Evolutionary conservation across 1,284 basidiomycete genomes (phyloP), one percentile per base, ranked within the genome.

Genomic region (Gastroboletus turbinatus): DNA sequence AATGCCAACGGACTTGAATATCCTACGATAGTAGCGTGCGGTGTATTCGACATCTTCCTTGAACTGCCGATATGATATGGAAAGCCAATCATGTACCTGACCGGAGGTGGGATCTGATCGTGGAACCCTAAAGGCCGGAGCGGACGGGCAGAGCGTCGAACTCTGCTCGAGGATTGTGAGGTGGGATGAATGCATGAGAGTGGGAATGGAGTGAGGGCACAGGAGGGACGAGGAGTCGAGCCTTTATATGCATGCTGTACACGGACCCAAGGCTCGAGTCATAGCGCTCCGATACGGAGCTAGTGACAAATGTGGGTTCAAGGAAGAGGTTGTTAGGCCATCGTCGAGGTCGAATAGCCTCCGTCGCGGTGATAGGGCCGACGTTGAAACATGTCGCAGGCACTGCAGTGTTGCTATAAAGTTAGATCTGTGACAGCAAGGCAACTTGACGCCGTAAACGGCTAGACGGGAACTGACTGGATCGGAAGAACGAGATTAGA

Each of bases 61-160:
- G 69, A 86, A 85, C 61, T 81, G 77, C 5, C 52, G 64, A 66
- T 83, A 86, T 49, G 80, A 78, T 58, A 86, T 75, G 40, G 77
- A 61, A 30, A 70, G 66, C 84, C 84, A 86, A 43, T 75, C 67
- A 35, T 67, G 64, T 49, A 77, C 67, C 38, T 70, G 63, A 19
- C 67, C 64, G 23, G 74, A 71, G 39, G 65, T 58, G 17, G 74
- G 60, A 60, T 78, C 73, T 43, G 74, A 55, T 58, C 68, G 65
- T 16, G 83, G 83, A 19, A 82, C 61, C 58, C 72, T 76, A 72
- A 86, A 85, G 52, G 75, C 82, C 46, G 78, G 71, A 1, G 72
- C 67, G 33, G 74, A 69, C n/a, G 81, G 69, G 65, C 73, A 75
- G 55, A 68, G 73, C 21, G 71, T 56, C 17, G 82, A 78, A 57